phyloP scores from a whole-genome alignment of 2,329 filamentous ascomycete genomes.

The Aspergillus sp. region DNA sequence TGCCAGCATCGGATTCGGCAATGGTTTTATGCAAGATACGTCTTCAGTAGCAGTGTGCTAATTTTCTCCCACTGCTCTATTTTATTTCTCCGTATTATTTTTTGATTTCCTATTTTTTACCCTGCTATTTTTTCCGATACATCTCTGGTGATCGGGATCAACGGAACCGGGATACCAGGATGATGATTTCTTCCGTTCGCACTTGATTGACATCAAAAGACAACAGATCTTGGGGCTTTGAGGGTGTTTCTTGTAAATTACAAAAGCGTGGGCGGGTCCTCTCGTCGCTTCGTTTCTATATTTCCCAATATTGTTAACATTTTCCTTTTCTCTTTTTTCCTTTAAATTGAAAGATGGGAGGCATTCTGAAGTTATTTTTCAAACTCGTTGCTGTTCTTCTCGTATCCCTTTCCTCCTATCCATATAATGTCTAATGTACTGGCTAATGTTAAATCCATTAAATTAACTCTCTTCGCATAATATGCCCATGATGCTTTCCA shows the following conservation, averaged over 20 bases:
- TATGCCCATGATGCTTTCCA: too few species aligned
- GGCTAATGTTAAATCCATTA: neutral
- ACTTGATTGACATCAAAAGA: neutral
- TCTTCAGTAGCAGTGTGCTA: too few species aligned
- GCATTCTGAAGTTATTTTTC: constrained; percentile 7
- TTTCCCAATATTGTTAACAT: constrained; percentile 11
- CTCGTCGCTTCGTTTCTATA: constrained; percentile 12
- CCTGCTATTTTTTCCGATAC: neutral
- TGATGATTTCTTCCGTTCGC: neutral
- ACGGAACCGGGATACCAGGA: neutral
- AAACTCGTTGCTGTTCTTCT: neutral
- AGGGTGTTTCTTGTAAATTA: constrained; percentile 25
- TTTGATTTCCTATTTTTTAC: neutral
- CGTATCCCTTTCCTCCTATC: neutral
- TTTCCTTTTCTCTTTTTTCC: constrained; percentile 14
- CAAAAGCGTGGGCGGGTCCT: constrained; percentile 30
- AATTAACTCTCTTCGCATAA: too few species aligned
- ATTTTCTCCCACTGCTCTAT: constrained; percentile 4
- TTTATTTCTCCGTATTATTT: constrained; percentile 8
- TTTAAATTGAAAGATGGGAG: constrained; percentile 8
- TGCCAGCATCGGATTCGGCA: too few species aligned
- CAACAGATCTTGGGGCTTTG: neutral
- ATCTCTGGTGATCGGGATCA: neutral
- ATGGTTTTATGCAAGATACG: too few species aligned
- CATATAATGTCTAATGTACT: neutral